phyloP scores from a whole-genome alignment of 1,139 yeast species.

The Saccharomycopsis hybrid region DNA sequence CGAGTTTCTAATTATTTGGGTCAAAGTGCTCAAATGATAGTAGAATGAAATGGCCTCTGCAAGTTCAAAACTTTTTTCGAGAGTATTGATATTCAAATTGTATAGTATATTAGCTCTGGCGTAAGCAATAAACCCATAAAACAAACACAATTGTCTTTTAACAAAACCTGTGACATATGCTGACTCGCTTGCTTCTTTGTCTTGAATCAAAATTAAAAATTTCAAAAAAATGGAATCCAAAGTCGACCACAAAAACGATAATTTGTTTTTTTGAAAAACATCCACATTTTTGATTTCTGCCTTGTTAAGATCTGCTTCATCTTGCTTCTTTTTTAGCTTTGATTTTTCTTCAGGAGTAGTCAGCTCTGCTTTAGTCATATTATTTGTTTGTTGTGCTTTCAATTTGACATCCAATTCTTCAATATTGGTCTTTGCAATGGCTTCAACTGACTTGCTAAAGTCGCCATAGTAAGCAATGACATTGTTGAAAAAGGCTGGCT shows the following conservation, averaged over 20 bases:
- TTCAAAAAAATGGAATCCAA: slow-evolving; percentile 13
- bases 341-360: neutral
- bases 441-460: neutral
- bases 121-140: neutral
- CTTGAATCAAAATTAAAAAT: slow-evolving; percentile 11
- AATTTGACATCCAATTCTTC: slow-evolving; percentile 1
- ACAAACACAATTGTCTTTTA: neutral
- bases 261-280: slow-evolving; percentile 2
- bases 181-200: slow-evolving; percentile 15
- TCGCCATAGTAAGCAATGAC: slow-evolving; percentile 3
- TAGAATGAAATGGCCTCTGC: slow-evolving; percentile 15
- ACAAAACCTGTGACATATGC: slow-evolving; percentile 5
- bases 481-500: slow-evolving; percentile 4
- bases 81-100: slow-evolving; percentile 10
- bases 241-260: slow-evolving; percentile 10
- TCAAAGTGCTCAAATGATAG: slow-evolving; percentile 13
- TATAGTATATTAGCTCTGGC: neutral
- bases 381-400: no score
- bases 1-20: slow-evolving; percentile 11
- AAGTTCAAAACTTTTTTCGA: slow-evolving; percentile 6
- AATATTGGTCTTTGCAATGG: slow-evolving; percentile 3
- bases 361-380: no score
- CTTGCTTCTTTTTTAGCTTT: neutral
- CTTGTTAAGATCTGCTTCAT: neutral
- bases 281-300: neutral